These are phyloP conservation scores for Talaromyces sp. DNA, from an alignment of 2,329 filamentous ascomycete species.

Conservation along the genomic window DNA sequence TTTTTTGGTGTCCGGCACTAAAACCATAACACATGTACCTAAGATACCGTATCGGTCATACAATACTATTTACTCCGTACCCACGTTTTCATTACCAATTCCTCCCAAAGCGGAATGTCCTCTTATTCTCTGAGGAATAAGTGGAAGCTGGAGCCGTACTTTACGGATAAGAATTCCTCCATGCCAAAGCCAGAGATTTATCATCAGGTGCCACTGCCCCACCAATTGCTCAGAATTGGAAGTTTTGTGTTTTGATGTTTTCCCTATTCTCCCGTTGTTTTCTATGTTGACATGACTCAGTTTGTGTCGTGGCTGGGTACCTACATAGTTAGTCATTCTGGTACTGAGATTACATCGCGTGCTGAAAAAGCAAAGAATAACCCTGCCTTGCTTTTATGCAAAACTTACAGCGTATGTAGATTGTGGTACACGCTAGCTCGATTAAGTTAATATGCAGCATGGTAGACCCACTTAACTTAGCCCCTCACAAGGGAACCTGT, in stretches of 20 bases:
- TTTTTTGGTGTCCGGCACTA: slow-evolving; percentile 1
- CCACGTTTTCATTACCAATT: not conserved
- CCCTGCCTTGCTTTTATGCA: slow-evolving; percentile 7
- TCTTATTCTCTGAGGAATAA: not conserved
- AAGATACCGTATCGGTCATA: not conserved
- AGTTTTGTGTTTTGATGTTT: not conserved
- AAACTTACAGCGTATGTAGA: not conserved
- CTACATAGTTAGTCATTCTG: not conserved
- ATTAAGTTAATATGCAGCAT: not conserved
- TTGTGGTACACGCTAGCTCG: not conserved
- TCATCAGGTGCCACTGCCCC: not conserved
- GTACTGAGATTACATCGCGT: not conserved
- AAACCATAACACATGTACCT: not conserved
- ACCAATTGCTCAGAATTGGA: not conserved
- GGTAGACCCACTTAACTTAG: not conserved
- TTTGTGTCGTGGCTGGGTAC: not conserved
- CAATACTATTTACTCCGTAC: not conserved
- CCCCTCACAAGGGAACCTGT: not conserved
- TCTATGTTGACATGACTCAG: not conserved
- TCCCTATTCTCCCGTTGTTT: not conserved
- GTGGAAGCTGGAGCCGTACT: slow-evolving; percentile 1
- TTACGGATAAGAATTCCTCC: not conserved
- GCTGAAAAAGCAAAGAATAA: not conserved
- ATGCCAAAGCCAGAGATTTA: not conserved
- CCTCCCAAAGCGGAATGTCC: slow-evolving; percentile 8